Evolutionary conservation across 345 rosid genomes (phyloP), one percentile per base, ranked within the genome.

Genomic region (Acer negundo): DNA sequence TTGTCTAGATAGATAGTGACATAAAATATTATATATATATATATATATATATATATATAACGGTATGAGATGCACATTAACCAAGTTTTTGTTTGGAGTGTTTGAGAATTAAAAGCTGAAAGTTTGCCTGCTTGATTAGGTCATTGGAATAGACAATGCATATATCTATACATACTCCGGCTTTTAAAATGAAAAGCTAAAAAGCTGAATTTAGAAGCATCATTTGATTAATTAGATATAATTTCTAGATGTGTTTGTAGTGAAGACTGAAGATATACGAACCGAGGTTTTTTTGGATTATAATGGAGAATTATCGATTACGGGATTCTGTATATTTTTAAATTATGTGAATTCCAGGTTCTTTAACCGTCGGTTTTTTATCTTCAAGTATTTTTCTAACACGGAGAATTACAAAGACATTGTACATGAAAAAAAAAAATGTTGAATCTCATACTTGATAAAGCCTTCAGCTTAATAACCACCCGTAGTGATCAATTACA

Each of bases 1-100:
- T 68, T 17, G 0, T 35, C 11, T 65, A 4, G 82, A 10, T 70
- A 2, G 78, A 74, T 62, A 51, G 20, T 70, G 63, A 67, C 72
- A 38, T 17, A 23, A 4, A 26, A 63, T 1, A 59, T 9, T 59
- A 7, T 2, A 8, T 6, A 20, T 3, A 58, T 20, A 58, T 58
- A 44, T 44, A 44, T 44, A 44, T 44, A 9, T n/a, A 58, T n/a
- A n/a, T 56, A 56, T 6, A 9, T 7, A n/a, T 19, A 58, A 58
- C 62, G 20, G 58, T 20, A 7, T 59, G 26, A n/a, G 11, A 15
- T 15, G 35, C 35, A 63, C 17, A 24, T 28, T 26, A 9, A 49
- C 10, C 49, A 40, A 42, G 31, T 44, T 73, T 62, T 7, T 42
- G 4, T 51, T 40, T n/a, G 40, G 40, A 12, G n/a, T 58, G 16